Evolutionary conservation across 1,139 yeast genomes (phyloP).

Genomic region (Yarrowia galli): DNA sequence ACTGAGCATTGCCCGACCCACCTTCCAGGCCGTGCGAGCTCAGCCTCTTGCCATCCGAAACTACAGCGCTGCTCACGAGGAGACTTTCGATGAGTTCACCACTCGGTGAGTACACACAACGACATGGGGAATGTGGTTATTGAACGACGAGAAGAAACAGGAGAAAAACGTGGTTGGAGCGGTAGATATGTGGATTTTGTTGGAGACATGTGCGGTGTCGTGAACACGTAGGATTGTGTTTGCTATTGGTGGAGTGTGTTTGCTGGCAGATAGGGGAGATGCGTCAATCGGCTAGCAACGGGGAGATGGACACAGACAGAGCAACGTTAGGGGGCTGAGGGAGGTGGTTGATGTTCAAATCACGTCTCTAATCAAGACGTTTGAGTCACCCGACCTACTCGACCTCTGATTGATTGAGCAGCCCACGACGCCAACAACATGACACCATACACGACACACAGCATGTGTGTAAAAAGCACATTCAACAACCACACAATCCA

Average conservation of each 20-base stretch:
- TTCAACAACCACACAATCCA: too few species aligned
- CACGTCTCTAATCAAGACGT: too few species aligned
- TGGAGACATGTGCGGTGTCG: neutral
- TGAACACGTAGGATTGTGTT: constrained; percentile 1
- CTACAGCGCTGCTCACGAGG: constrained; percentile 81
- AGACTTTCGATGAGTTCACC: constrained; percentile 94
- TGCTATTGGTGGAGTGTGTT: neutral
- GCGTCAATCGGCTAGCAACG: neutral
- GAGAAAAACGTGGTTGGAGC: neutral
- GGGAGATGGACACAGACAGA: neutral
- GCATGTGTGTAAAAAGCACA: too few species aligned
- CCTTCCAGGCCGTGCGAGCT: constrained; percentile 47
- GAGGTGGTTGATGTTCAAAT: neutral
- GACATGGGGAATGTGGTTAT: neutral
- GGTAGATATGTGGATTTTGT: neutral
- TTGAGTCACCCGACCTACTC: too few species aligned
- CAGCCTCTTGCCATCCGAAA: constrained; percentile 57
- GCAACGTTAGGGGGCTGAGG: neutral
- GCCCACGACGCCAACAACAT: too few species aligned
- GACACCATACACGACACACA: too few species aligned
- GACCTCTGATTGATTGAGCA: too few species aligned
- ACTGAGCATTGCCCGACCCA: constrained; percentile 42
- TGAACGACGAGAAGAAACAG: constrained; percentile 1
- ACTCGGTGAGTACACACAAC: constrained; percentile 51
- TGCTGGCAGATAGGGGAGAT: neutral